phyloP scores from a whole-genome alignment of 345 rosid species.

The Eucalyptus albens region DNA sequence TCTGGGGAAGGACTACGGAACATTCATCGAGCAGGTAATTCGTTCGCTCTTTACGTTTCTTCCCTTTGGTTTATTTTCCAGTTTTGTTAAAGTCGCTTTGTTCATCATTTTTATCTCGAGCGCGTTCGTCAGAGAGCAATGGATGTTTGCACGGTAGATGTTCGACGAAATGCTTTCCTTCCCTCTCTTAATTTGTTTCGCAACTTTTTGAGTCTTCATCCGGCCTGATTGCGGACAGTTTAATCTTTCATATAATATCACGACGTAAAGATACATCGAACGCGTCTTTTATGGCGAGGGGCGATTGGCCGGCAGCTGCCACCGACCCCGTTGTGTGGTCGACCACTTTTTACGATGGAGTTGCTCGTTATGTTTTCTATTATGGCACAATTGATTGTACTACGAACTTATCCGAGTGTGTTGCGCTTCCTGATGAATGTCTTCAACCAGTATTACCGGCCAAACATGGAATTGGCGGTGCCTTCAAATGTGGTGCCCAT shows the following conservation, averaged over 20 bases:
- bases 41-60: background rate
- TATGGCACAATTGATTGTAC: background rate
- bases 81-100: background rate
- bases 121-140: background rate
- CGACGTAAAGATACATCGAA: background rate
- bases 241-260: background rate
- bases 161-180: background rate
- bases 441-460: slow-evolving; percentile 1
- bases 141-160: background rate
- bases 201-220: background rate
- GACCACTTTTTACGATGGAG: background rate
- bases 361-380: background rate
- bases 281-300: background rate
- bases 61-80: background rate
- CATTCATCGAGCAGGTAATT: background rate
- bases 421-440: slow-evolving; percentile 2
- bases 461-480: slow-evolving; percentile 1
- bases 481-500: background rate
- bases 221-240: background rate
- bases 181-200: background rate
- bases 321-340: background rate
- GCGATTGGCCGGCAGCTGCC: background rate
- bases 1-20: background rate
- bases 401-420: rapidly evolving
- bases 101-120: background rate